These are phyloP conservation scores for Leishmania gerbilli DNA, from an alignment of 208 protist genomes.

Conservation along the genomic window DNA sequence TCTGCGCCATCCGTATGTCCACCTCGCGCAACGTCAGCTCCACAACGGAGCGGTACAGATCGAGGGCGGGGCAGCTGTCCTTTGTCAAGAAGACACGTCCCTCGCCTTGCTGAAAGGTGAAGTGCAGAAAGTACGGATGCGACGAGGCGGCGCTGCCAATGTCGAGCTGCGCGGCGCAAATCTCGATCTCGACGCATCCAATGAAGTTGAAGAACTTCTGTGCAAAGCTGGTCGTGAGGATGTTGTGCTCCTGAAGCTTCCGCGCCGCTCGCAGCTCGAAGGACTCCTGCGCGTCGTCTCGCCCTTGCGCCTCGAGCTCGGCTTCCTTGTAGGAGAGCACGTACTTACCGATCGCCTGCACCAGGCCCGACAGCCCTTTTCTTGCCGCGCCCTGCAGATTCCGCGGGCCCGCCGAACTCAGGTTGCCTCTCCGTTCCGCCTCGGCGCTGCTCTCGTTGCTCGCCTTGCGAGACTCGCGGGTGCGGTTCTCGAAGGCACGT, in stretches of 20 bases:
- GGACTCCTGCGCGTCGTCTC: slow-evolving; percentile 19
- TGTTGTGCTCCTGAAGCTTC: slow-evolving; percentile 50
- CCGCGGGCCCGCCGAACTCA: neutral
- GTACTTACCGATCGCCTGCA: slow-evolving; percentile 15
- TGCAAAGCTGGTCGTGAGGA: slow-evolving; percentile 39
- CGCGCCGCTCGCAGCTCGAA: slow-evolving; percentile 36
- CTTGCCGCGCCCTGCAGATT: neutral
- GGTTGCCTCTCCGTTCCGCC: neutral
- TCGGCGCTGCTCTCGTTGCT: neutral
- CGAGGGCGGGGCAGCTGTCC: slow-evolving; percentile 56
- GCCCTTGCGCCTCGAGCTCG: slow-evolving; percentile 26
- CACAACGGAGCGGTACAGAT: slow-evolving; percentile 74
- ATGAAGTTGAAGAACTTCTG: slow-evolving; percentile 85
- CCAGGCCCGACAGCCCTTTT: neutral
- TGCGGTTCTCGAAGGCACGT: neutral
- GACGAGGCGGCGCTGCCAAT: slow-evolving; percentile 58
- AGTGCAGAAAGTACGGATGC: slow-evolving; percentile 84
- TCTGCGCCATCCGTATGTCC: slow-evolving; percentile 73
- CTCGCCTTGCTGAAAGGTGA: slow-evolving; percentile 69
- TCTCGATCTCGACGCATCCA: slow-evolving; percentile 71
- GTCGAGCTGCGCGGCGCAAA: slow-evolving; percentile 70
- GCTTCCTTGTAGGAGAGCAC: slow-evolving; percentile 13
- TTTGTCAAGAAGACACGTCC: slow-evolving; percentile 63
- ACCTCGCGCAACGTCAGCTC: slow-evolving; percentile 79
- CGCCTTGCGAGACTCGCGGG: neutral